A percentile compares a stretch with the other conserved stretches of the same genome.
phyloP scores from a whole-genome alignment of 352 stramenopile genomes.

The Globisporangium spiculum region DNA sequence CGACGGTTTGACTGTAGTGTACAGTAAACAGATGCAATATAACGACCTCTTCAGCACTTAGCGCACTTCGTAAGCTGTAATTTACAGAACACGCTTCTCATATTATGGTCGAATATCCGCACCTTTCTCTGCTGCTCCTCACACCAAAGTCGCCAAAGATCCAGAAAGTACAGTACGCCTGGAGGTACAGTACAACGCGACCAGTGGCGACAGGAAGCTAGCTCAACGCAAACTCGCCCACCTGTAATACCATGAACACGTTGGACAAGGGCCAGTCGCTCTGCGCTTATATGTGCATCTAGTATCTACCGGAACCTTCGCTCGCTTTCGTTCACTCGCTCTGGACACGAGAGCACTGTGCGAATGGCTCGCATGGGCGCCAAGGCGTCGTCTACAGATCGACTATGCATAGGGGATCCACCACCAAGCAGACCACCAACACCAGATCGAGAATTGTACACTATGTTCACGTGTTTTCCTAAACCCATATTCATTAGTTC shows the following conservation, averaged over 20 bases:
- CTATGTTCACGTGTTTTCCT: too few species aligned
- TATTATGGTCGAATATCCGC: neutral
- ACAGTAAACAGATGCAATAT: neutral
- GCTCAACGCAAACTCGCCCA: neutral
- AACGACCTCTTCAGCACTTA: neutral
- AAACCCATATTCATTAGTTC: neutral
- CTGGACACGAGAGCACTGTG: too few species aligned
- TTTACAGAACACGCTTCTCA: neutral
- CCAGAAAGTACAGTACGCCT: neutral
- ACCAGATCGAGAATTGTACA: too few species aligned
- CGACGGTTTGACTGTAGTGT: neutral
- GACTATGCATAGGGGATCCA: too few species aligned
- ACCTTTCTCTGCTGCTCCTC: neutral
- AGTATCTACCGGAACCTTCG: too few species aligned
- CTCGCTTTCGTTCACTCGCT: too few species aligned
- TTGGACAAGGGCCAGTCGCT: neutral
- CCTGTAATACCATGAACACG: neutral
- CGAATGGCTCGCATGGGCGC: too few species aligned
- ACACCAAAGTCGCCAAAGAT: neutral
- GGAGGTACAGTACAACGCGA: neutral
- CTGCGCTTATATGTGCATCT: too few species aligned
- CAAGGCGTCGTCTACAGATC: too few species aligned
- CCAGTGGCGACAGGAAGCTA: neutral
- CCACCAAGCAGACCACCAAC: too few species aligned
- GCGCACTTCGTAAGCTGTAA: neutral